Evolutionary conservation across 495 filamentous ascomycete species (phyloP).

Genomic region (Cenococcum geophilum): DNA sequence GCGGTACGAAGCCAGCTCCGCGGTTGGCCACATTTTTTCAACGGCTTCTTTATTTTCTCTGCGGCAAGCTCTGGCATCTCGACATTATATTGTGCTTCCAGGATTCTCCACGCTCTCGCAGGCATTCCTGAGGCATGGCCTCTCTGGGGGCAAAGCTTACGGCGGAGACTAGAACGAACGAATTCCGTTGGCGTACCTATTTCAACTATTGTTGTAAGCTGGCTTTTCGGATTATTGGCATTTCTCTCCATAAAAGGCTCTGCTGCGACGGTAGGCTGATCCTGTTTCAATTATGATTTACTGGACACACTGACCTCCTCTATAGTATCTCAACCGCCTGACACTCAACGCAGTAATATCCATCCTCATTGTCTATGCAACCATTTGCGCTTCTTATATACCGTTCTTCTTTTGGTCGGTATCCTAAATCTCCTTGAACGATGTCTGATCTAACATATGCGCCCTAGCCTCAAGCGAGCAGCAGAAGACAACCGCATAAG

Average conservation of each 20-base stretch:
- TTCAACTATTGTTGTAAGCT: conserved; percentile 46
- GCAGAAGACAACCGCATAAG: conserved; percentile 33
- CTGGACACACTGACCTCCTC: neutral
- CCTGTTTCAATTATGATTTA: neutral
- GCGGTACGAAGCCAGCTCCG: conserved; percentile 43
- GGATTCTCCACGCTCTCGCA: conserved; percentile 46
- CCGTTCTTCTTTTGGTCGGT: conserved; percentile 31
- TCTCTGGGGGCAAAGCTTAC: conserved; percentile 30
- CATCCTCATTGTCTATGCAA: conserved; percentile 41
- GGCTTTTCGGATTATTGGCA: conserved; percentile 44
- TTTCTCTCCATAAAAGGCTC: conserved; percentile 43
- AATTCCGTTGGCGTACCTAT: conserved; percentile 44
- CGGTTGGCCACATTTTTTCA: conserved; percentile 43
- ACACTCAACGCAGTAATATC: conserved; percentile 47
- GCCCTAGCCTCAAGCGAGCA: conserved; percentile 28
- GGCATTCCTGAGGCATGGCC: conserved; percentile 39
- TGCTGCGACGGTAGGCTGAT: conserved; percentile 38
- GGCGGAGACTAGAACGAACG: conserved; percentile 41
- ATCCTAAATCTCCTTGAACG: too few relatives aligned
- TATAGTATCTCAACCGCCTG: conserved; percentile 33
- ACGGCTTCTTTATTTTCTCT: conserved; percentile 47
- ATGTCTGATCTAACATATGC: too few relatives aligned
- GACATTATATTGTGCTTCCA: conserved; percentile 43
- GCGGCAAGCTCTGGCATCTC: conserved; percentile 46
- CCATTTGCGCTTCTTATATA: conserved; percentile 44